Conservation (phyloP, 352 stramenopile genomes). For the Globisporangium polare region DNA sequence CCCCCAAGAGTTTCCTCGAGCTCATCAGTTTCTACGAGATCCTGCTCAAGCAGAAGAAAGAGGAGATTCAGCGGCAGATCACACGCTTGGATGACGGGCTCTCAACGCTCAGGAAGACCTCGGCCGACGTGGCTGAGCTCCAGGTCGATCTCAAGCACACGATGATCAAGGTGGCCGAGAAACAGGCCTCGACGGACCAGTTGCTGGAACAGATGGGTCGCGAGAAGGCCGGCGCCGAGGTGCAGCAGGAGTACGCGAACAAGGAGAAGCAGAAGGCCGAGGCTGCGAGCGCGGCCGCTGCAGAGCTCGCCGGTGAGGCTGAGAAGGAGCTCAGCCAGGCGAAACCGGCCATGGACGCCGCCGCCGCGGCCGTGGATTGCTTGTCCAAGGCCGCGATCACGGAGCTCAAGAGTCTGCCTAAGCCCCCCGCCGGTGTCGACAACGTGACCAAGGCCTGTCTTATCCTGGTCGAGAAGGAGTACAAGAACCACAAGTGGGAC, state of each 20-base stretch:
- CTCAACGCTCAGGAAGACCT: slow-evolving; percentile 95
- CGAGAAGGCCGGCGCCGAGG: slow-evolving; percentile 91
- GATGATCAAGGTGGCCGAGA: slow-evolving; percentile 95
- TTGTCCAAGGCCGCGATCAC: slow-evolving; percentile 96
- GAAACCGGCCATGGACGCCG: slow-evolving; percentile 97
- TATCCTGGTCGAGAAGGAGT: slow-evolving; percentile 97
- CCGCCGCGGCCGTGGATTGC: slow-evolving; percentile 93
- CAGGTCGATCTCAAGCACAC: slow-evolving; percentile 95
- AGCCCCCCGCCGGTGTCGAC: slow-evolving; percentile 93
- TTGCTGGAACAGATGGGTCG: slow-evolving; percentile 93
- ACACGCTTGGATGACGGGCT: slow-evolving; percentile 96
- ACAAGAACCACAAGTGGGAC: slow-evolving; percentile 99
- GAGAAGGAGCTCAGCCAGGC: slow-evolving; percentile 94
- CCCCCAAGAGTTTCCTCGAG: slow-evolving; percentile 98
- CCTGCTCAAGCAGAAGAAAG: slow-evolving; percentile 93
- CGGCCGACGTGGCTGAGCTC: slow-evolving; percentile 94
- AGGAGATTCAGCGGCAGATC: slow-evolving; percentile 94
- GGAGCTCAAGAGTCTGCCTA: slow-evolving; percentile 96
- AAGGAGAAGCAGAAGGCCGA: slow-evolving; percentile 93
- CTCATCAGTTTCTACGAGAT: slow-evolving; percentile 98
- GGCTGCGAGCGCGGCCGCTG: slow-evolving; percentile 88
- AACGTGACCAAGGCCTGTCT: slow-evolving; percentile 96
- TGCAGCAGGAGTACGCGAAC: slow-evolving; percentile 94
- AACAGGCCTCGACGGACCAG: slow-evolving; percentile 93
- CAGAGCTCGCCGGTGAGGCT: slow-evolving; percentile 91